Evolutionary conservation across 768 basidiomycete species (phyloP).

Genomic region (Naganishia antarctica): DNA sequence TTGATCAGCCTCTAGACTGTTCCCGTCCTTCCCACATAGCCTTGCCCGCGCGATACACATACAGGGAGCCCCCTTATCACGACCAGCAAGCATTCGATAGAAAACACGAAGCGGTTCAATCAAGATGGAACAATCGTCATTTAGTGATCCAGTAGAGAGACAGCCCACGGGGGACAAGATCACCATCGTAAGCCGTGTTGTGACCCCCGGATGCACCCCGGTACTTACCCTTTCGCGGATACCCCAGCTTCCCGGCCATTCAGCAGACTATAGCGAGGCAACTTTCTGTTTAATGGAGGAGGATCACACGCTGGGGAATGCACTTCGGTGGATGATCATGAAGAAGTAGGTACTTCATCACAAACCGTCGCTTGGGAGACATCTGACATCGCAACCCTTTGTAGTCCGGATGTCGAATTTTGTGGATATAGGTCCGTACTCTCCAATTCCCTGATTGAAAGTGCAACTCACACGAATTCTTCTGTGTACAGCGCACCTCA

Average conservation of each 20-base stretch:
- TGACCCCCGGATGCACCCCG: too few relatives aligned
- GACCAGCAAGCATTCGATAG: too few relatives aligned
- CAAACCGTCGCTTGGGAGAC: neutral
- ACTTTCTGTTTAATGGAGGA: conserved; percentile 91
- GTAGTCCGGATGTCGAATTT: conserved; percentile 91
- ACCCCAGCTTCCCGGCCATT: conserved; percentile 71
- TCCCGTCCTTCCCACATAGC: too few relatives aligned
- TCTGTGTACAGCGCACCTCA: conserved; percentile 88
- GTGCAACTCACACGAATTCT: neutral
- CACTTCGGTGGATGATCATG: conserved; percentile 96
- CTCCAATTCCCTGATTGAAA: neutral
- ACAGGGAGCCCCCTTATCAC: too few relatives aligned
- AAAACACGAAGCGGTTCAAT: neutral
- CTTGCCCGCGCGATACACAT: too few relatives aligned
- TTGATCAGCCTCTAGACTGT: too few relatives aligned
- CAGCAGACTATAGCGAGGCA: conserved; percentile 74
- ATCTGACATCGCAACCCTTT: neutral
- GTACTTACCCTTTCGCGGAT: neutral
- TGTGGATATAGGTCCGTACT: conserved; percentile 83
- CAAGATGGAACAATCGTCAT: conserved; percentile 18
- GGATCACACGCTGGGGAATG: conserved; percentile 92
- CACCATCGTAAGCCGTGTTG: conserved; percentile 47
- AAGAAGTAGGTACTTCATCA: conserved; percentile 69
- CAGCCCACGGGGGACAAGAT: conserved; percentile 37
- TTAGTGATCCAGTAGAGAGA: conserved; percentile 15